Evolutionary conservation across 2,329 filamentous ascomycete species (phyloP), one percentile per base, ranked within the genome.

Genomic region (Mycosphaerella arachidis): DNA sequence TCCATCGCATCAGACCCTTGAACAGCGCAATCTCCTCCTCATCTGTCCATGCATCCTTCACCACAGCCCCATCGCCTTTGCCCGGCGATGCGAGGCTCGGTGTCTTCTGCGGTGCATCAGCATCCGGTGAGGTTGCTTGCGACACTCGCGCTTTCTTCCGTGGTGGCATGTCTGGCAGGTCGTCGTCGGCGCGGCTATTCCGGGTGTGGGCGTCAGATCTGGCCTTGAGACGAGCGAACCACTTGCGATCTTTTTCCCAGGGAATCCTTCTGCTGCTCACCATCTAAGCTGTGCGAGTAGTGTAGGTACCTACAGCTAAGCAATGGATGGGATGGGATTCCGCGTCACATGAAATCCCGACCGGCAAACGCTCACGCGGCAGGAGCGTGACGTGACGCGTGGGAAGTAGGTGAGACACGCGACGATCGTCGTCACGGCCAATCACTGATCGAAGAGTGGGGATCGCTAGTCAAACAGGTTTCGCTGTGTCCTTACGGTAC

Each of bases 1-100:
- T 99, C 89, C 90, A 96, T 72, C 87, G 84, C 65, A 97, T 92
- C 66, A 97, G 88, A 55, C 87, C 91, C 73, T 97, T 97, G 78
- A 96, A 91, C 0, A 99, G 82, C 45, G 91, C 92, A 1, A 91
- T 92, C 66, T 96, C 89, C 75, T 99, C 94, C 71, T 97, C 93
- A 70, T 96, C 92, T 4, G 92, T 97, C 94, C 94, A 99, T 29
- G 87, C 84, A 65, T 93, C 90, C 58, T 85, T 84, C 53, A 84
- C 74, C 4, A 81, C 71, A 62, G 86, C 78, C 7, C 66, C 62
- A 20, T 64, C 63, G 55, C 48, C 50, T 84, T 84, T 64, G 84
- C 73, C 57, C 10, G 70, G 70, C 3, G 73, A 67, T 29, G 75
- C 73, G 20, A 74, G 72, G 6, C 65, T 56, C 7, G 65, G 61